These are phyloP conservation scores for Striga hermonthica DNA, from an alignment of 305 asterid species.

Conservation along the genomic window DNA sequence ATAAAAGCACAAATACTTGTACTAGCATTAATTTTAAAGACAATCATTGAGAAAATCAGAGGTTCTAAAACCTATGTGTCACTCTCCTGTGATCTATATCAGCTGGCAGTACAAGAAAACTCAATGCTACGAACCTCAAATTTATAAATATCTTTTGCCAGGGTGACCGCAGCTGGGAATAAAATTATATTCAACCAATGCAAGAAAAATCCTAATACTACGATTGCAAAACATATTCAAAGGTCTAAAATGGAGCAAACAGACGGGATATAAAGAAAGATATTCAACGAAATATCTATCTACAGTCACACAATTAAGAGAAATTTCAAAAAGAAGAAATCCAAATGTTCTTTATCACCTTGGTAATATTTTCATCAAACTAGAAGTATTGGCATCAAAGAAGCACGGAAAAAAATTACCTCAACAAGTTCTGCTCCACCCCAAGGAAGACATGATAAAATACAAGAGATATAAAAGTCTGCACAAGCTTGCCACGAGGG, in stretches of 20 bases:
- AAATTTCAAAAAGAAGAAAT: conserved; percentile 7
- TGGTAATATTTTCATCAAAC: conserved; percentile 12
- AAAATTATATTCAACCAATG: not conserved
- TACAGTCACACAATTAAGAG: not conserved
- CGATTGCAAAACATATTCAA: not conserved
- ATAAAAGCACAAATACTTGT: not conserved
- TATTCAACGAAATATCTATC: conserved; percentile 15
- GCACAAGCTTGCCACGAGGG: conserved; percentile 99
- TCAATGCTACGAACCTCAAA: not conserved
- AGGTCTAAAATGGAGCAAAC: conserved; percentile 2
- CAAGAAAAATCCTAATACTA: not conserved
- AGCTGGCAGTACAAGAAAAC: not conserved
- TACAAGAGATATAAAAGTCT: conserved; percentile 82
- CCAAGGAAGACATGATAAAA: conserved; percentile 96
- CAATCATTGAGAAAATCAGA: not conserved
- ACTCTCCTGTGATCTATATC: conserved; percentile 10
- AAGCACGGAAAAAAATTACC: conserved; percentile 44
- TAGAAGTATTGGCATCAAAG: not conserved
- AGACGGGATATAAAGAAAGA: conserved; percentile 7
- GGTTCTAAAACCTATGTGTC: not conserved
- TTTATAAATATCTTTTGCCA: not conserved
- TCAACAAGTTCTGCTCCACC: conserved; percentile 97
- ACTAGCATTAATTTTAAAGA: not conserved
- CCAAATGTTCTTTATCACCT: not conserved
- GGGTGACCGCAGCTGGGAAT: too few species aligned